Evolutionary conservation across 2,329 filamentous ascomycete species (phyloP).

Genomic region (Hypoxylon sp.): DNA sequence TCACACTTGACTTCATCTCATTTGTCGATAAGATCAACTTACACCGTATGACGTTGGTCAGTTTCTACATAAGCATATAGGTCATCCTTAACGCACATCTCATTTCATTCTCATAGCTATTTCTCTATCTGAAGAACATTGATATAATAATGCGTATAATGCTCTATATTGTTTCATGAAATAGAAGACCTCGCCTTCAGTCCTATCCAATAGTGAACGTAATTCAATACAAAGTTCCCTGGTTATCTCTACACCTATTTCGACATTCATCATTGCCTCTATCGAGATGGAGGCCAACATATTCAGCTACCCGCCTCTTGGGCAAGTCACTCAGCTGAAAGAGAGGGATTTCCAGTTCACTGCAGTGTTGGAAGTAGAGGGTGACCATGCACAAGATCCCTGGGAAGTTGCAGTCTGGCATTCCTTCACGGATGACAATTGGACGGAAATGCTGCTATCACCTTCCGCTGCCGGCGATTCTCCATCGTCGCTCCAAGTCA

Average conservation of each 20-base stretch:
- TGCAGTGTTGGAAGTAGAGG: conserved; percentile 77
- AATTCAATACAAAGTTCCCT: conserved; percentile 58
- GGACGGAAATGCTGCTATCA: conserved; percentile 67
- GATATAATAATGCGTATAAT: neutral
- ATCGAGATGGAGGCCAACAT: conserved; percentile 58
- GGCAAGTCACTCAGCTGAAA: conserved; percentile 77
- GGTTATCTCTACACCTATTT: conserved; percentile 52
- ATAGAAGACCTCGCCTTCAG: conserved; percentile 20
- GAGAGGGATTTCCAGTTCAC: conserved; percentile 70
- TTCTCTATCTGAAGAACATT: conserved; percentile 1
- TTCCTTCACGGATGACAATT: conserved; percentile 67
- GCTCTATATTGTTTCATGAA: conserved; percentile 9
- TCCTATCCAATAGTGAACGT: conserved; percentile 49
- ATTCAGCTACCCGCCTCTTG: conserved; percentile 78
- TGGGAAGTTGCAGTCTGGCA: conserved; percentile 87
- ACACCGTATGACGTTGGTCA: neutral
- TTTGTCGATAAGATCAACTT: conserved; percentile 1
- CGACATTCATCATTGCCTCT: conserved; percentile 44
- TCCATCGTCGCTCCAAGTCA: conserved; percentile 68
- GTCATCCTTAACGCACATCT: conserved; percentile 1
- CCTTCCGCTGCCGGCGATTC: conserved; percentile 46
- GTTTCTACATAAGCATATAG: neutral
- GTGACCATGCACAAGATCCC: conserved; percentile 65
- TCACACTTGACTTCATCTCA: conserved; percentile 9
- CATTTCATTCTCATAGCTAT: neutral